Evolutionary conservation across 2,329 filamentous ascomycete genomes (phyloP).

Genomic region (Dothistroma pini): DNA sequence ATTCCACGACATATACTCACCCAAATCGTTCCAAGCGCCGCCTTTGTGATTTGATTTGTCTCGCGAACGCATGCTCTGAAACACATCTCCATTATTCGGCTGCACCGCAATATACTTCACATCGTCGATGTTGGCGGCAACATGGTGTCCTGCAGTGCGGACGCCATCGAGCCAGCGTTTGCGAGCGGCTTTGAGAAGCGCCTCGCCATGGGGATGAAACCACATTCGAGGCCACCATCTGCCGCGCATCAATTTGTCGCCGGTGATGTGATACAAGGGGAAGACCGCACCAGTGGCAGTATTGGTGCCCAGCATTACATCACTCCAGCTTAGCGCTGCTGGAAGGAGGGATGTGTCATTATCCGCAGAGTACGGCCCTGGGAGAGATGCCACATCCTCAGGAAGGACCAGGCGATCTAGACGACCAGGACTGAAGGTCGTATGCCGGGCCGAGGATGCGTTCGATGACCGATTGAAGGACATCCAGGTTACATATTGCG

Average conservation of each 20-base stretch:
- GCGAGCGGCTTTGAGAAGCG: slow-evolving; percentile 16
- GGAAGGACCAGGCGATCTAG: slow-evolving; percentile 13
- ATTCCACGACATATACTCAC: slow-evolving; percentile 12
- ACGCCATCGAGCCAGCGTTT: slow-evolving; percentile 4
- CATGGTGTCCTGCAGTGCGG: not conserved
- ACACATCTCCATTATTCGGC: slow-evolving; percentile 6
- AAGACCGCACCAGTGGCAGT: slow-evolving; percentile 16
- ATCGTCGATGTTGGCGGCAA: slow-evolving; percentile 7
- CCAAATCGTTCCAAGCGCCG: slow-evolving; percentile 12
- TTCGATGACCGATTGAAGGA: slow-evolving; percentile 15
- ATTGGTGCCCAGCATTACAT: slow-evolving; percentile 22
- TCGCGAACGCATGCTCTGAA: slow-evolving; percentile 6
- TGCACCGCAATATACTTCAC: slow-evolving; percentile 9
- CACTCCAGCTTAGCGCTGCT: slow-evolving; percentile 10
- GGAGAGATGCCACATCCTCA: slow-evolving; percentile 8
- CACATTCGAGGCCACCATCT: slow-evolving; percentile 26
- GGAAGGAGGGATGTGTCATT: slow-evolving; percentile 2
- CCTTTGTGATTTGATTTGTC: slow-evolving; percentile 7
- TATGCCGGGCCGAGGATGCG: not conserved
- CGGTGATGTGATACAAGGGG: slow-evolving; percentile 23
- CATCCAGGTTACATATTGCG: slow-evolving; percentile 21
- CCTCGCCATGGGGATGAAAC: slow-evolving; percentile 21
- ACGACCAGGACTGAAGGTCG: slow-evolving; percentile 4
- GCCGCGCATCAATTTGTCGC: slow-evolving; percentile 19
- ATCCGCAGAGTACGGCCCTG: slow-evolving; percentile 6